Percentiles rank a stretch among this genome's conserved stretches.
Conservation (phyloP, 1,284 basidiomycete species). For the Erythrobasidium hasegawianum region DNA sequence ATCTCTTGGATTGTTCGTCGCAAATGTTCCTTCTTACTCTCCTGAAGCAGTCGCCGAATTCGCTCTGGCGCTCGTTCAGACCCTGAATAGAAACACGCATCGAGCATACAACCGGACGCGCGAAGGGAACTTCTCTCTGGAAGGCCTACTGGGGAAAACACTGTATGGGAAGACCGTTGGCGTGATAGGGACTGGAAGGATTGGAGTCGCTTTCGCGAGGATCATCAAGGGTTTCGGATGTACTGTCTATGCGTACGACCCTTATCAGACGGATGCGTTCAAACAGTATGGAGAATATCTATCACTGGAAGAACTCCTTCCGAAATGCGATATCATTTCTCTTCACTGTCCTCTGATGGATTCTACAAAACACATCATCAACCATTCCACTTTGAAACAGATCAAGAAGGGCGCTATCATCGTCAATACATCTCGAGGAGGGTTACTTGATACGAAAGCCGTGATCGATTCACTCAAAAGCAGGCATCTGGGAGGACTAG, state of each 20-base stretch:
- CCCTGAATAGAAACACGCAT: constrained; percentile 44
- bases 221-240: constrained; percentile 39
- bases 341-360: constrained; percentile 43
- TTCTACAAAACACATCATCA: constrained; percentile 13
- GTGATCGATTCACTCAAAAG: constrained; percentile 42
- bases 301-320: constrained; percentile 1
- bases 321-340: constrained; percentile 24
- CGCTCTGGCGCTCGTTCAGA: constrained; percentile 44
- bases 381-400: background rate
- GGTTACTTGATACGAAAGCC: constrained; percentile 43
- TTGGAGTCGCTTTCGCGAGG: constrained; percentile 38
- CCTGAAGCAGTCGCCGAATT: constrained; percentile 46
- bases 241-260: background rate
- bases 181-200: constrained; percentile 8
- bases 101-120: constrained; percentile 44
- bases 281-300: constrained; percentile 22
- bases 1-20: constrained; percentile 42
- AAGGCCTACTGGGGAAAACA: constrained; percentile 44
- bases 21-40: constrained; percentile 44
- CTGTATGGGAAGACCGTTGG: constrained; percentile 11
- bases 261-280: constrained; percentile 7
- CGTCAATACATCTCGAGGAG: constrained; percentile 36
- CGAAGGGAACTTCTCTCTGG: constrained; percentile 45
- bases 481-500: constrained; percentile 42
- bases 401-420: constrained; percentile 12